These are phyloP conservation scores for Ramichloridium luteum DNA, from an alignment of 2,329 filamentous ascomycete genomes.

Conservation along the genomic window DNA sequence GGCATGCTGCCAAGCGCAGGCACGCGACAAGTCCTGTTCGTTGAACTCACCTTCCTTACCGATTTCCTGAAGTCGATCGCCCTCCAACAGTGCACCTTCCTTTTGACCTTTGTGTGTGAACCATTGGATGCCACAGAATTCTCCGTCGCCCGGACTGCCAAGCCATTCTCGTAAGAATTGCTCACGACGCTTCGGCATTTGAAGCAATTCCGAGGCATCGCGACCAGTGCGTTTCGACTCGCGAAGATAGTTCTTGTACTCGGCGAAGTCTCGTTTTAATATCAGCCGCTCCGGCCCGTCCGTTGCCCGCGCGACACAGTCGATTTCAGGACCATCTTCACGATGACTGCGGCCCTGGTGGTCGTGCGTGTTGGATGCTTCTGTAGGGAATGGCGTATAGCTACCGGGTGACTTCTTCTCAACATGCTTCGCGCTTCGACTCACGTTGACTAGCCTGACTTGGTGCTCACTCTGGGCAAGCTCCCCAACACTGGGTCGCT, in stretches of 20 bases:
- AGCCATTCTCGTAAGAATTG: background rate
- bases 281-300: background rate
- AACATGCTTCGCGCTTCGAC: too few relatives aligned
- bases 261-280: background rate
- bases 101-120: background rate
- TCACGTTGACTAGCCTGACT: too few relatives aligned
- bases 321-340: too few relatives aligned
- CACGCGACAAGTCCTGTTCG: too few relatives aligned
- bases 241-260: slow-evolving; percentile 1
- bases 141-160: background rate
- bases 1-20: too few relatives aligned
- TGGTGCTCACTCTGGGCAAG: too few relatives aligned
- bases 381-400: too few relatives aligned
- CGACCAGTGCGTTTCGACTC: background rate
- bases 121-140: too few relatives aligned
- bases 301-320: too few relatives aligned
- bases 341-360: too few relatives aligned
- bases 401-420: too few relatives aligned
- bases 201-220: background rate
- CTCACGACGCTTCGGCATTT: background rate
- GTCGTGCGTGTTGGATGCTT: too few relatives aligned
- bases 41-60: background rate
- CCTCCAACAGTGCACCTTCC: background rate
- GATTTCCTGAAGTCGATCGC: background rate
- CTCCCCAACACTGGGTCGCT: slow-evolving; percentile 6